Evolutionary conservation across 2,329 filamentous ascomycete genomes (phyloP), one percentile per base, ranked within the genome.

Genomic region (Nannizzia gypsea): DNA sequence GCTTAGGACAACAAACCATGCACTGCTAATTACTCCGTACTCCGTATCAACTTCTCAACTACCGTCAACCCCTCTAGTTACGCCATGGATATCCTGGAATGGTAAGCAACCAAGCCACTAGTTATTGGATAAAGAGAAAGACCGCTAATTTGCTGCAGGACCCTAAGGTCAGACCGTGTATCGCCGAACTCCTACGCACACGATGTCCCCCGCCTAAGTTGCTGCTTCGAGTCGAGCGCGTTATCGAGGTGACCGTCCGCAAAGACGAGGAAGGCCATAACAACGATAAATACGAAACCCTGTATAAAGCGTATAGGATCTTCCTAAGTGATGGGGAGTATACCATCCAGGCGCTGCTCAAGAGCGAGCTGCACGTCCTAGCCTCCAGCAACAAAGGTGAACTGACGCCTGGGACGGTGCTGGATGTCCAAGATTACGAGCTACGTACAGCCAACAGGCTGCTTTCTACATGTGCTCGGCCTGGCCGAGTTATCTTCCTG

Each of bases 131-230:
- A 36, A 36, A 36, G 38, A 20, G 1, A 42, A 15, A n/a, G n/a
- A 6, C n/a, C 15, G n/a, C 38, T 42, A 42, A 42, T 15, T 42
- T 6, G 3, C n/a, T 2, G 3, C n/a, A 42, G 38, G 38, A 42
- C n/a, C n/a, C n/a, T 42, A n/a, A 42, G 38, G n/a, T 66, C 11
- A 62, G 59, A 11, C 68, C 67, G 59, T 69, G 67, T 54, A 64
- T 70, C 26, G 66, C 65, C n/a, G 68, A 69, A 62, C 64, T 70
- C 17, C 61, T 70, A 59, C 68, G 68, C 31, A 70, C 68, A 2
- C 66, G 65, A 13, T 62, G 68, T 17, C 62, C 66, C 50, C 68
- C 68, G 2, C 57, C 64, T 15, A 61, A 63, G 22, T 63, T 70
- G 11, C 28, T 65, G 28, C 64, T 70, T 20, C 65, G 66, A 38